Percentiles rank a stretch among this genome's conserved stretches.
These are phyloP conservation scores for Aureobasidium sp. DNA, from an alignment of 2,329 filamentous ascomycete genomes.

Conservation along the genomic window DNA sequence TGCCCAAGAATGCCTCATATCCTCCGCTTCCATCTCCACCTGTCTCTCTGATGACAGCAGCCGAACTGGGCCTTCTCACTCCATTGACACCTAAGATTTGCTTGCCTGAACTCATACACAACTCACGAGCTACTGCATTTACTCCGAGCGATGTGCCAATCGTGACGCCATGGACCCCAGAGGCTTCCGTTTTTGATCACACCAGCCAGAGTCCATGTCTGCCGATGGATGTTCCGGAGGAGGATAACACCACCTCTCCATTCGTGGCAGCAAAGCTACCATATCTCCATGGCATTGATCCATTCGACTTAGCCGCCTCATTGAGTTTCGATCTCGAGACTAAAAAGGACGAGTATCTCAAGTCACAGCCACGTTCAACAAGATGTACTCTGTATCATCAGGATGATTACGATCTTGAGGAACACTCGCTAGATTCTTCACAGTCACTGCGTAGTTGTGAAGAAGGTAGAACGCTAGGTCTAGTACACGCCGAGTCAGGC, in stretches of 20 bases:
- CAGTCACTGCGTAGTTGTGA: neutral
- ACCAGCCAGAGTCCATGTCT: neutral
- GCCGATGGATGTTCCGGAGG: neutral
- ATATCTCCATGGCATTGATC: neutral
- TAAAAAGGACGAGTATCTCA: neutral
- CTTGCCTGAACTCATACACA: neutral
- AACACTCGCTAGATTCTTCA: neutral
- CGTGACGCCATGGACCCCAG: neutral
- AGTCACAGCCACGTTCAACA: neutral
- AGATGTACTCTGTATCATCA: neutral
- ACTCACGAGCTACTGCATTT: neutral
- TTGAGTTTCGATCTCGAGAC: neutral
- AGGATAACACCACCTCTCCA: neutral
- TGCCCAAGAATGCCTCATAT: neutral
- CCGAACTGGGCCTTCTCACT: neutral
- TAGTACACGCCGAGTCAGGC: neutral
- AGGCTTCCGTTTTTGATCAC: neutral
- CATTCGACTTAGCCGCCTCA: neutral
- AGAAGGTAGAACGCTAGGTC: neutral
- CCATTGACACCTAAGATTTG: neutral
- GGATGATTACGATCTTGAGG: neutral
- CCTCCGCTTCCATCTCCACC: neutral
- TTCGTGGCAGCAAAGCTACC: conserved; percentile 6
- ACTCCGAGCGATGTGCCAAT: neutral
- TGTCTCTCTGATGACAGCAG: neutral